A percentile compares a stretch with the other conserved stretches of the same genome.
Evolutionary conservation across 805 yeast species (phyloP).

Genomic region (Candida bentonensis): DNA sequence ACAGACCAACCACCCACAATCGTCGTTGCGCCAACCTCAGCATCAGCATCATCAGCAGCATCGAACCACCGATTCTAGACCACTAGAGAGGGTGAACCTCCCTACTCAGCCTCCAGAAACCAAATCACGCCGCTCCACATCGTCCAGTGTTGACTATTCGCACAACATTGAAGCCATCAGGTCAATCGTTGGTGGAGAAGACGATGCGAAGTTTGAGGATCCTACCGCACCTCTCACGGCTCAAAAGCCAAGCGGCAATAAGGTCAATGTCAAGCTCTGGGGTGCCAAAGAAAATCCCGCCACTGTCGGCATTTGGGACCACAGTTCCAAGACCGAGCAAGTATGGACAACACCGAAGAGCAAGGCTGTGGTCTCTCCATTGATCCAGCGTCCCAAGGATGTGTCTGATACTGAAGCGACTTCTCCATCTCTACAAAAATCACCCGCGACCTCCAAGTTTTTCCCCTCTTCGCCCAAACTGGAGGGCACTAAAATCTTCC

Average conservation of each 20-base stretch:
- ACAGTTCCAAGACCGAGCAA: background rate
- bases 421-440: background rate
- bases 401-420: background rate
- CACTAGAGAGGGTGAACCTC: background rate
- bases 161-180: background rate
- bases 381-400: background rate
- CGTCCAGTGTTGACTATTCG: background rate
- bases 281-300: background rate
- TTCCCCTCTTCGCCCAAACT: background rate
- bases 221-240: background rate
- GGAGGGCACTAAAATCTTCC: background rate
- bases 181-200: background rate
- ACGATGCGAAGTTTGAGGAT: background rate
- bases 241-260: background rate
- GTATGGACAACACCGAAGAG: background rate
- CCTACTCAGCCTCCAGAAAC: background rate
- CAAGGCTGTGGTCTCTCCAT: background rate
- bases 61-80: background rate
- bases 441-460: constrained; percentile 1
- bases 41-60: background rate
- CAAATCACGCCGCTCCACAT: constrained; percentile 1
- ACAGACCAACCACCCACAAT: background rate
- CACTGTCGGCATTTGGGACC: background rate
- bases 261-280: constrained; percentile 1
- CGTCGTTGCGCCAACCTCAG: background rate